Base-by-base conservation (phyloP, 140 eudicot species). In the Cichorium intybus region DNA sequence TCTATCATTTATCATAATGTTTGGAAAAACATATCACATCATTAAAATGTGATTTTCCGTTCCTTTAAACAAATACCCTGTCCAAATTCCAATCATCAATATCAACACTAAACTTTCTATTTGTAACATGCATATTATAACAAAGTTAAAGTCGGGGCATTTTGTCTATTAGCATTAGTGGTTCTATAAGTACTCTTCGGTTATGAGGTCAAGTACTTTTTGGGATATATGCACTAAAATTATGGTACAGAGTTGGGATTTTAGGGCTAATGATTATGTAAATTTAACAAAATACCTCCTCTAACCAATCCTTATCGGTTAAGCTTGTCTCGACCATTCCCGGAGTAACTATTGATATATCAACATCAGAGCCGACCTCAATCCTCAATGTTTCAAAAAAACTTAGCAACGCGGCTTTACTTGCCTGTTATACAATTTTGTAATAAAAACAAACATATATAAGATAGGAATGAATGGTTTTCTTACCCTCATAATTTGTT, bases 381-480 rank as follows among this genome's bases (percentile, higher is more conserved):
- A 77, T 57, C 28, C 89, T 66, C 22, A 85, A 21, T 6, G 94
- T 73, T 64, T 82, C 95, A 43, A 52, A 85, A 71, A 85, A 80
- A 56, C 77, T 82, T 52, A 82, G 56, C 18, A 79, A 39, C 20
- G 95, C 89, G 7, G 88, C 86, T 47, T 85, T 85, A 53, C 89
- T 82, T 18, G 89, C 89, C 95, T 85, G 83, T 33, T 21, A 46
- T 43, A 69, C 62, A 66, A 12, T 24, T 43, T 33, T 11, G 17
- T 16, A 23, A 48, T 14, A 17, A 6, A 5, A 65, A 33, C 50
- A 60, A 68, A 56, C 11, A 18, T 16, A 35, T 56, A 11, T 8
- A 24, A 21, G 5, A 8, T 43, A 26, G 7, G 7, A 26, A 5
- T 28, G 17, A 6, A 34, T 34, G 17, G 26, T 56, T 6, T 1